Evolutionary conservation across 2,329 filamentous ascomycete species (phyloP), one percentile per base, ranked within the genome.

Genomic region (Amphichorda felina): DNA sequence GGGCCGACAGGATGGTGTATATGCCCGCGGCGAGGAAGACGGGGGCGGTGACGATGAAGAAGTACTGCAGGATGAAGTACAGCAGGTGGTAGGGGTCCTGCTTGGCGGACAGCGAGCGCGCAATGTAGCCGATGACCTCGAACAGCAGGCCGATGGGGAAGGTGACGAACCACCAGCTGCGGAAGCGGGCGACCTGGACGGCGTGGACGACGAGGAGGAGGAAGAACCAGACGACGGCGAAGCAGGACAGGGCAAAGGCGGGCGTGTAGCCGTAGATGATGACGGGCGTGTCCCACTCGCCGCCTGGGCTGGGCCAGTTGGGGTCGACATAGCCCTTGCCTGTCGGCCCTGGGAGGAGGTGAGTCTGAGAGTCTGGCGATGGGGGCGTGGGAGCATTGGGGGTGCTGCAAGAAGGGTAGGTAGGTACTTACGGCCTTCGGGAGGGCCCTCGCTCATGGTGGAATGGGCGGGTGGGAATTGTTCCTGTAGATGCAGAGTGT

Each of bases 31-130:
- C 61, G 50, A 74, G 64, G 45, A 75, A 70, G 26, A 75, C 71
- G 2, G 71, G 71, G 0, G 70, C 70, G 0, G 68, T 66, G 40
- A 75, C 70, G 49, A 75, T 72, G 57, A 72, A 72, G 57, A 75
- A 75, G 55, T 74, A 75, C 46, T 72, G 68, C 31, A 71, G 52
- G 27, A 75, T 67, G 43, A 75, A 75, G 55, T 64, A 74, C 26
- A 64, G 51, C 13, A 73, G 57, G 40, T 63, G 56, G 48, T 73
- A 74, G 0, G 70, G 70, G 40, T 72, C 59, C 30, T 61, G 53
- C 42, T 62, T 58, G 18, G 64, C 57, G 2, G 63, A 66, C 27
- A 63, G 50, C 10, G 63, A 43, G 25, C 63, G 54, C 8, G 59
- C 61, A 8, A 45, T 54, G 33, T 65, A 66, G 4, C 63, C 63